Evolutionary conservation across 1,284 basidiomycete species (phyloP).

Genomic region (Vanrija sp.): DNA sequence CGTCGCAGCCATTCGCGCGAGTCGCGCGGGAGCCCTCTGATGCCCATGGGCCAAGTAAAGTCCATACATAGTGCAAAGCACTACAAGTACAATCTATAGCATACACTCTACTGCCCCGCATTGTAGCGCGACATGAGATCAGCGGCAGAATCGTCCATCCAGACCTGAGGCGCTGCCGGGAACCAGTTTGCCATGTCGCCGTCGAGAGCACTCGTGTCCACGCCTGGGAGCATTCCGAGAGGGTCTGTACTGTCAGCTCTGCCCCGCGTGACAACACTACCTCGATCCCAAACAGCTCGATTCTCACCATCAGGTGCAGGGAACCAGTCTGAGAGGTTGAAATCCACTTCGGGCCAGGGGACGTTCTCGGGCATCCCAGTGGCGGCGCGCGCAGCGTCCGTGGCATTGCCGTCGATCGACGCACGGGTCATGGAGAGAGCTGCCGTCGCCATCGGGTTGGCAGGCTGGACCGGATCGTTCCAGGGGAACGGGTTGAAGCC

Average conservation of each 20-base stretch:
- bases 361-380: background rate
- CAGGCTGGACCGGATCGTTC: constrained; percentile 12
- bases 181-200: constrained; percentile 18
- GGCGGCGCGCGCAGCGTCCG: no score
- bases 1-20: no score
- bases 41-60: no score
- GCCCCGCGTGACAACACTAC: background rate
- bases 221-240: background rate
- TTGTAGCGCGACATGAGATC: no score
- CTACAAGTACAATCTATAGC: no score
- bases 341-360: constrained; percentile 8
- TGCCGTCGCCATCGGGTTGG: background rate
- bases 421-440: no score
- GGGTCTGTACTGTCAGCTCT: background rate
- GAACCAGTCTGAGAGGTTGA: constrained; percentile 17
- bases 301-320: background rate
- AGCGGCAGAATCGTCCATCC: constrained; percentile 5
- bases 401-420: no score
- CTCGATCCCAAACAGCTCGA: background rate
- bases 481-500: constrained; percentile 19
- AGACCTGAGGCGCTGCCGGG: constrained; percentile 18
- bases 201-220: constrained; percentile 10
- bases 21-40: no score
- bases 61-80: no score
- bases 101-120: no score